Percentiles rank a stretch among this genome's conserved stretches.
Evolutionary conservation across 371 early-diverging fungal genomes (phyloP).

Genomic region (Actinomucor elegans): DNA sequence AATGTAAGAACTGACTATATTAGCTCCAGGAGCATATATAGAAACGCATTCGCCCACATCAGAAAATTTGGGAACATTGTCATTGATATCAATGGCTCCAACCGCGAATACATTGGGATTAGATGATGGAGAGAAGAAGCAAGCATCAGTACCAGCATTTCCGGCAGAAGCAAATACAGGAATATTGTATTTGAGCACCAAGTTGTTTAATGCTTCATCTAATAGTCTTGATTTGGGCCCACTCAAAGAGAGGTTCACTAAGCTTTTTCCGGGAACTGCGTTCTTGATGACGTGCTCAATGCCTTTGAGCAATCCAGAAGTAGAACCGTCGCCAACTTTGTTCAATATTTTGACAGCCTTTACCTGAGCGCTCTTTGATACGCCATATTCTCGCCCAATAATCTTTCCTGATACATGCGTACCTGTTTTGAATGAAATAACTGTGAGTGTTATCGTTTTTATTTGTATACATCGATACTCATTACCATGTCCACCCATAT

Average conservation of each 20-base stretch:
- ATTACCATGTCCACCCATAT: constrained; percentile 77
- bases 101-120: constrained; percentile 65
- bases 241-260: constrained; percentile 62
- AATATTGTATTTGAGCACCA: constrained; percentile 41
- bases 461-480: not conserved
- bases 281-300: constrained; percentile 37
- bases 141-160: constrained; percentile 65
- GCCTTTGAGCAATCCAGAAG: constrained; percentile 66
- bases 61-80: constrained; percentile 50
- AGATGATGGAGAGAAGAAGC: constrained; percentile 69
- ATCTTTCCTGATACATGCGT: constrained; percentile 82
- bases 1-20: constrained; percentile 52
- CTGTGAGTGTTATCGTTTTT: not conserved
- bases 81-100: constrained; percentile 54
- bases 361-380: constrained; percentile 73
- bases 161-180: constrained; percentile 73
- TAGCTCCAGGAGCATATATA: constrained; percentile 54
- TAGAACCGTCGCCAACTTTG: constrained; percentile 54
- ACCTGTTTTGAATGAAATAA: constrained; percentile 36
- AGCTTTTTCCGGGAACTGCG: constrained; percentile 28
- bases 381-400: constrained; percentile 68
- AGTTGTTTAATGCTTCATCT: constrained; percentile 39
- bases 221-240: constrained; percentile 40
- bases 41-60: constrained; percentile 58
- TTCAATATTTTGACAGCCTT: constrained; percentile 71